Evolutionary conservation across 345 rosid species (phyloP).

Genomic region (Durio zibethinus): DNA sequence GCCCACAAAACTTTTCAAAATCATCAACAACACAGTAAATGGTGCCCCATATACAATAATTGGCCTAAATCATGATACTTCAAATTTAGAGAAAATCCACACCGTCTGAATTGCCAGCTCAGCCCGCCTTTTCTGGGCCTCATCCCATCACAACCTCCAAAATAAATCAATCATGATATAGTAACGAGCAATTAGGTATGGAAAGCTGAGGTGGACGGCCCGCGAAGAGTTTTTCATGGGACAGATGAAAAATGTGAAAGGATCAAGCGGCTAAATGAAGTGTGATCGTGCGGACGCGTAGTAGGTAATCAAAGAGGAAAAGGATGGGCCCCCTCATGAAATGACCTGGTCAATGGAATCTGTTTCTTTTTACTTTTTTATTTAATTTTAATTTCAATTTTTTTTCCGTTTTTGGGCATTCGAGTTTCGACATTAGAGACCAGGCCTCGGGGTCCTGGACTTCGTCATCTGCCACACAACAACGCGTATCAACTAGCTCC

Average conservation of each 20-base stretch:
- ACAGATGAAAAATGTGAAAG: background rate
- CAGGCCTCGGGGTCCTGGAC: background rate
- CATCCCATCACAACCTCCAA: background rate
- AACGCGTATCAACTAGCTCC: background rate
- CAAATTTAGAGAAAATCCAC: conserved; percentile 14
- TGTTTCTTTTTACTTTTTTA: background rate
- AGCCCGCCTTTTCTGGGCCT: background rate
- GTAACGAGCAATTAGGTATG: background rate
- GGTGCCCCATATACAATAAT: background rate
- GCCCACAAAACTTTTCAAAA: background rate
- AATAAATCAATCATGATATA: background rate
- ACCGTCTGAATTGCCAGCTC: conserved; percentile 16
- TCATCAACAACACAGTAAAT: background rate
- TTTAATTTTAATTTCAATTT: too few species aligned
- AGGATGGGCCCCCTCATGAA: background rate
- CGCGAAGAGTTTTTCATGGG: background rate
- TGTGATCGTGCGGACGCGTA: conserved; percentile 19
- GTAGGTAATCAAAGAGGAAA: conserved; percentile 10
- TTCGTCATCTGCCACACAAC: background rate
- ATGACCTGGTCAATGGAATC: conserved; percentile 16
- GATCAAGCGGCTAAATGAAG: background rate
- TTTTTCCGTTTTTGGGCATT: background rate
- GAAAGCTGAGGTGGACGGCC: background rate
- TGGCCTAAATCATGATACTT: background rate
- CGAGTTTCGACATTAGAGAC: background rate